Evolutionary conservation across 805 yeast genomes (phyloP), one percentile per base, ranked within the genome.

Genomic region (Brettanomyces anomalus): DNA sequence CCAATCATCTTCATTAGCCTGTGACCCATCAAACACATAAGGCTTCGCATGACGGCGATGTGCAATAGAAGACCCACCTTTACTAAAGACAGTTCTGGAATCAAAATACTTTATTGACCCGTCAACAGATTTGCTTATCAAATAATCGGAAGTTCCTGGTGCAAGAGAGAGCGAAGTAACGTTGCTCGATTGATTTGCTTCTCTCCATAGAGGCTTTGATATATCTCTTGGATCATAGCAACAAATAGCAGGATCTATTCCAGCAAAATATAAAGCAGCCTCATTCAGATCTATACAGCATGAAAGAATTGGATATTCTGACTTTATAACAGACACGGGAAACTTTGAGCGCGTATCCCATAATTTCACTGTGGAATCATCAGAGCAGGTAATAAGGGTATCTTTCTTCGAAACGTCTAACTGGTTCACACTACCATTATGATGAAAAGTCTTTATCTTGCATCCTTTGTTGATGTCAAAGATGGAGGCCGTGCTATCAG

Each of bases 341-440:
- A 52, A 50, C 49, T 75, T 80, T n/a, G 71, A 66, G 43, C 87
- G 61, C 19, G 66, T 59, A 49, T 85, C 95, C 90, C 90, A 85
- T 1, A 80, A 41, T 7, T 65, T 64, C 1, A 74, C 65, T 3
- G 61, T 46, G 0, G 88, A 86, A 51, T 80, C 87, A 50, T 85
- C 95, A 8, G 80, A 70, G 4, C 76, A 85, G 32, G 85, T 72
- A 3, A 74, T 69, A 3, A 60, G 13, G 0, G 42, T 15, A 38
- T 58, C 62, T 57, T 43, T 49, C 53, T 45, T 54, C 44, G 62
- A 54, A 10, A 57, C 54, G 18, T 58, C 71, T 2, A 84, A 61
- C 47, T 79, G 73, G 53, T 85, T 84, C 2, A 83, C 76, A 5
- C 73, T 68, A 11, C 41, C 41, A 14, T 15, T 13, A 26, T 58